Base-by-base conservation (phyloP, 257 asterid species). In the Solanum appendiculatum region DNA sequence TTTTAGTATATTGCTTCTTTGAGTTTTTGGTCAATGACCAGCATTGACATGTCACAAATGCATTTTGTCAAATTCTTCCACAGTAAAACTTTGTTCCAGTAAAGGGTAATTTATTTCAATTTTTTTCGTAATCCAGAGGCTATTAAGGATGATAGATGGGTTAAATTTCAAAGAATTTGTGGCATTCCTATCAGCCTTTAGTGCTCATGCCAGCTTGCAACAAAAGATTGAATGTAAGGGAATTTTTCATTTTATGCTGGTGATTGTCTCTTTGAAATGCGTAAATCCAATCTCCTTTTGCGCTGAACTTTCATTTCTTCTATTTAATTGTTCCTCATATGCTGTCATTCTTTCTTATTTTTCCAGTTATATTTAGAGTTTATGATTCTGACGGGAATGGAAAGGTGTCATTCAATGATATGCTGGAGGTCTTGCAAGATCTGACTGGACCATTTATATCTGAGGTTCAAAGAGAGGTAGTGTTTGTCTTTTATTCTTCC, bases 81-180 rank as follows among this genome's bases (percentile, higher is more conserved):
- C 15, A 0, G 15, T 25, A 78, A 27, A 75, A 78, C 25, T 78
- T 77, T 25, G 25, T 78, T 44, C 60, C n/a, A n/a, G n/a, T n/a
- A n/a, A n/a, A n/a, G n/a, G n/a, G n/a, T n/a, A n/a, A n/a, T n/a
- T n/a, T n/a, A n/a, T n/a, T n/a, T n/a, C n/a, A n/a, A n/a, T n/a
- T n/a, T n/a, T 74, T 74, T 39, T 39, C 56, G 23, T 27, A 15
- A 78, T 82, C 29, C 92, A 96, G 99, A 94, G 98, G 89, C 86
- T 94, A 92, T 93, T 95, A 56, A 90, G 93, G 95, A 94, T 95
- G 98, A 96, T 91, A n/a, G 98, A 96, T 87, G 98, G 99, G 23
- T 92, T 95, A 91, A 96, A 95, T 88, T 96, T 96, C 93, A 94
- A 95, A 92, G 98, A 95, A 80, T 96, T 96, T 73, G 98, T 96